These are phyloP conservation scores for Rosa chinensis DNA, from an alignment of 306 rosid genomes.

Conservation along the genomic window DNA sequence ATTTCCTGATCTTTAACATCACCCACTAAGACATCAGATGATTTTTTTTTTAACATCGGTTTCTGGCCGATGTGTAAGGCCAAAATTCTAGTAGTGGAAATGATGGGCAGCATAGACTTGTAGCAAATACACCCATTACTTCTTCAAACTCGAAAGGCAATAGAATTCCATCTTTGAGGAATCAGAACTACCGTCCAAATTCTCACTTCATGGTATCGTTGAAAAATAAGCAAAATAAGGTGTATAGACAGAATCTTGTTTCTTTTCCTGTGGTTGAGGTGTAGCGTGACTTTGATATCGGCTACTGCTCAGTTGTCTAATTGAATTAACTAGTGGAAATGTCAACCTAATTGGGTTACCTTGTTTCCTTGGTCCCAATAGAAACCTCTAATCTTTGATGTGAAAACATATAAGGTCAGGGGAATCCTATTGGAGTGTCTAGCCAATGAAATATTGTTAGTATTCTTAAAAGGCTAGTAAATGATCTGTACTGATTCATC, in stretches of 20 bases:
- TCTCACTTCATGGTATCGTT: constrained; percentile 71
- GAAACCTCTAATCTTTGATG: background rate
- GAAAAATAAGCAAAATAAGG: no score
- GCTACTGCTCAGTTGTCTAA: background rate
- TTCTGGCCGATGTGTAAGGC: no score
- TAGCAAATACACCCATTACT: constrained; percentile 46
- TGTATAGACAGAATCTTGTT: background rate
- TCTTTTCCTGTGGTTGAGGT: background rate
- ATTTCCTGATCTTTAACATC: no score
- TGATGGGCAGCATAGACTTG: constrained; percentile 77
- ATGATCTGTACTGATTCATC: background rate
- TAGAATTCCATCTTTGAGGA: constrained; percentile 54
- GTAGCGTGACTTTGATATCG: background rate
- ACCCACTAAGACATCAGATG: no score
- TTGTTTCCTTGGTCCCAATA: background rate
- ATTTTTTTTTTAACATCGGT: no score
- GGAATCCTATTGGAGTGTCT: background rate
- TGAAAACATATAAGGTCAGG: background rate
- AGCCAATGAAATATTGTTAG: background rate
- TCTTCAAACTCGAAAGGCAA: constrained; percentile 60
- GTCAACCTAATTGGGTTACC: background rate
- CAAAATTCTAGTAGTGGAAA: no score
- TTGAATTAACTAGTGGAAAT: background rate
- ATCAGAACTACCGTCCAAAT: constrained; percentile 69
- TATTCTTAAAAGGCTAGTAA: background rate